Base-by-base conservation (phyloP, 345 rosid species). In the Melastoma malabathricum region DNA sequence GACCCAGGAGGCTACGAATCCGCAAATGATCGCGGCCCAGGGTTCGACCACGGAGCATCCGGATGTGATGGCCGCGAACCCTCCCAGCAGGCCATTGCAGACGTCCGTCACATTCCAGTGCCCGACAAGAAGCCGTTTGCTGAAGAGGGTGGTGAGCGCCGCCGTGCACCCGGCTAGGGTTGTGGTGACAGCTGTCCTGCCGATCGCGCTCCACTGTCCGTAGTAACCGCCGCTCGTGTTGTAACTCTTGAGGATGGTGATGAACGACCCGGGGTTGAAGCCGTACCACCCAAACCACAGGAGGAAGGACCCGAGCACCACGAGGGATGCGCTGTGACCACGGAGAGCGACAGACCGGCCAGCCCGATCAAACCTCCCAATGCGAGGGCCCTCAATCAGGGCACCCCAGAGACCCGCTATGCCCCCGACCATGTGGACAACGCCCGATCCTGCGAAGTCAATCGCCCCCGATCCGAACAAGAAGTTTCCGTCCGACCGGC, bases 41-140 rank as follows among this genome's bases (percentile, higher is more conserved):
- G 83, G 83, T 22, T 78, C 78, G 1, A 78, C 78, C 41, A 78
- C 83, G 0, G 75, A 64, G 46, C 83, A 77, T 13, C 79, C 79
- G 0, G 75, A 53, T 3, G 83, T 74, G 60, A 77, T 69, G 0
- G 79, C 77, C 19, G 63, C 63, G 50, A 59, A 59, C 49, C 63
- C 63, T 1, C 63, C 63, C 17, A 59, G 56, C 44, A 59, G 56
- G 43, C 63, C 63, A n/a, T 59, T 59, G 51, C 63, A 59, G 18
- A 59, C 63, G 20, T 59, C 63, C 6, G 45, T 44, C 50, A 59
- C 63, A 31, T 44, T 59, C 63, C 63, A 59, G 56, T 59, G 63
- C 50, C 63, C 63, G 18, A 18, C 63, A 18, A 59, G 45, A 18
- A 59, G 19, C 15, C 63, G 55, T 44, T 59, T 59, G 46, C 63